Conservation (phyloP, 2,329 filamentous ascomycete species). For the Aspergillus texensis region DNA sequence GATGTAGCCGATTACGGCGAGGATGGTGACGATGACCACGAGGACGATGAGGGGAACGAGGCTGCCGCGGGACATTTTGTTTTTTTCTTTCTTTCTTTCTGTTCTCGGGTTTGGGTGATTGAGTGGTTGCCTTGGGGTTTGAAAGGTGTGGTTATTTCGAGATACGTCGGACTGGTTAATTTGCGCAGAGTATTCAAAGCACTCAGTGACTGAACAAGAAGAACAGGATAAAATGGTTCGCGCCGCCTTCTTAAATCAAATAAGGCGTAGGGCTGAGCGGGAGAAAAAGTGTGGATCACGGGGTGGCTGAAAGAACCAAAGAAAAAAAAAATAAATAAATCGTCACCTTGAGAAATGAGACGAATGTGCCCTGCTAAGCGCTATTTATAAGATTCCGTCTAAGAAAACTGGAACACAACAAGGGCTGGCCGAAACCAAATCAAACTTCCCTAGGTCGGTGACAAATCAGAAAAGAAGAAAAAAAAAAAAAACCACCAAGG, state of each 20-base stretch:
- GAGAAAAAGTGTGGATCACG: not conserved
- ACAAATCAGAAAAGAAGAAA: not conserved
- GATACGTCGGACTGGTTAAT: not conserved
- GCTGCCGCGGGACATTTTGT: conserved; percentile 28
- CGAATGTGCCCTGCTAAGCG: not conserved
- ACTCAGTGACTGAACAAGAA: no score
- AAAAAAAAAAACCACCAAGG: not conserved
- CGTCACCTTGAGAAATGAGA: not conserved
- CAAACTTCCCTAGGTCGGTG: not conserved
- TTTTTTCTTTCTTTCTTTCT: not conserved
- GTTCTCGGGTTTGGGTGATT: not conserved
- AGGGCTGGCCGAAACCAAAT: not conserved
- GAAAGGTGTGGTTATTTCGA: not conserved
- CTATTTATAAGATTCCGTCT: not conserved
- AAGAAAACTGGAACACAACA: not conserved
- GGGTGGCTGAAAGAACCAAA: not conserved
- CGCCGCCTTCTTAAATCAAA: not conserved
- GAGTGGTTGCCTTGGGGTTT: not conserved
- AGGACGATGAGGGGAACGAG: conserved; percentile 61
- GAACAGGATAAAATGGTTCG: not conserved
- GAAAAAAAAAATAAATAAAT: not conserved
- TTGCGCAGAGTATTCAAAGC: not conserved
- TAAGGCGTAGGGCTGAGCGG: conserved; percentile 3
- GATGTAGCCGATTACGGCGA: conserved; percentile 59
- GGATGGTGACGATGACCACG: conserved; percentile 53